Conservation (phyloP, 306 rosid genomes). For the Acacia crassicarpa region DNA sequence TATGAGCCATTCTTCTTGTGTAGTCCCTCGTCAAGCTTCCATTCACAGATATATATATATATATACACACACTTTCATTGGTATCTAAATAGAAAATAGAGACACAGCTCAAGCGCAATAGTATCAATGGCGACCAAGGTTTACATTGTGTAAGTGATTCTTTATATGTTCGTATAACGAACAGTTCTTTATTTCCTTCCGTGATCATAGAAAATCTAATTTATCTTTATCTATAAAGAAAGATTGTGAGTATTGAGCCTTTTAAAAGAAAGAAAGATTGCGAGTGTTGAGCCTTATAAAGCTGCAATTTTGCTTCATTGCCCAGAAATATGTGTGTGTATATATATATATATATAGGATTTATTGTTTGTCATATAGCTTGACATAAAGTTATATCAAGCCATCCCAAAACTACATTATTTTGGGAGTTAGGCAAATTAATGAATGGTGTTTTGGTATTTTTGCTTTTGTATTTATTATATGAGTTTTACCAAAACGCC, state of each 20-base stretch:
- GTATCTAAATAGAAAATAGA: slow-evolving; percentile 4
- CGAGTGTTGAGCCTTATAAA: not conserved
- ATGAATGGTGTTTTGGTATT: too few relatives aligned
- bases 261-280: not conserved
- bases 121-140: slow-evolving; percentile 15
- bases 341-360: too few relatives aligned
- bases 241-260: not conserved
- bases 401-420: too few relatives aligned
- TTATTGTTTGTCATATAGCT: too few relatives aligned
- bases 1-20: slow-evolving; percentile 36
- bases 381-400: too few relatives aligned
- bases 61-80: not conserved
- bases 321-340: too few relatives aligned
- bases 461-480: too few relatives aligned
- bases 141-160: not conserved
- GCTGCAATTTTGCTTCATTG: slow-evolving; percentile 25
- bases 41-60: slow-evolving; percentile 26
- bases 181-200: too few relatives aligned
- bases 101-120: not conserved
- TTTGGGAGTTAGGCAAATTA: too few relatives aligned
- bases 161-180: not conserved
- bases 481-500: too few relatives aligned
- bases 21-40: slow-evolving; percentile 33
- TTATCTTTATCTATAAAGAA: too few relatives aligned
- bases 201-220: too few relatives aligned